phyloP scores from a whole-genome alignment of 164 flowering plant genomes.

The Piper betle region DNA sequence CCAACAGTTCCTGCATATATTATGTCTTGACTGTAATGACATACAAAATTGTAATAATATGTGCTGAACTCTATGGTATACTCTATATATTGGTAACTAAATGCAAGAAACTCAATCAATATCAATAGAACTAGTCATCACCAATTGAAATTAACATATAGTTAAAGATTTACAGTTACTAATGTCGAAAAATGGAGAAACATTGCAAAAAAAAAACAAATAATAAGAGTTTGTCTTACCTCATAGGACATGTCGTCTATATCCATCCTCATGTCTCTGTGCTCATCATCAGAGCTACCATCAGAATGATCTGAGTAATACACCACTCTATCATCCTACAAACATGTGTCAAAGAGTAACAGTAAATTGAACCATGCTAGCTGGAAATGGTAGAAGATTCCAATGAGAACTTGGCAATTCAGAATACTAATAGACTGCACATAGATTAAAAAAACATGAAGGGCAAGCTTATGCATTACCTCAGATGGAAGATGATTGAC shows the following conservation, averaged over 20 bases:
- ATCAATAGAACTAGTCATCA: no score
- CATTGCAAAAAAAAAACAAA: no score
- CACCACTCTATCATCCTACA: constrained; percentile 56
- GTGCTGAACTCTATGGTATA: no score
- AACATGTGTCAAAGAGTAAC: constrained; percentile 3
- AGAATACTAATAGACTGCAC: neutral
- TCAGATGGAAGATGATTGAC: constrained; percentile 49
- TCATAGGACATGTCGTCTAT: constrained; percentile 95
- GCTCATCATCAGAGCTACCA: constrained; percentile 41
- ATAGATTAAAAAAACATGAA: neutral
- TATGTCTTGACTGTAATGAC: no score
- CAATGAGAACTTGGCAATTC: neutral
- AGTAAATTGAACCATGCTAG: neutral
- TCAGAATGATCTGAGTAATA: constrained; percentile 43
- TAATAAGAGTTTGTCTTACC: constrained; percentile 22
- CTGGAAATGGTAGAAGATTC: no score
- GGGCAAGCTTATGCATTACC: constrained; percentile 22
- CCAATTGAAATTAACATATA: no score
- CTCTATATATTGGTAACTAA: no score
- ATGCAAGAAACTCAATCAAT: no score
- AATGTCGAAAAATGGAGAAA: neutral
- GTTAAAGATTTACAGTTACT: no score
- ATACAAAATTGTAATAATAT: no score
- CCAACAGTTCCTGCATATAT: constrained; percentile 65
- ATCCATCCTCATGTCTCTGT: constrained; percentile 84